phyloP scores from a whole-genome alignment of 164 flowering plant species.

The Stephania cephalantha region DNA sequence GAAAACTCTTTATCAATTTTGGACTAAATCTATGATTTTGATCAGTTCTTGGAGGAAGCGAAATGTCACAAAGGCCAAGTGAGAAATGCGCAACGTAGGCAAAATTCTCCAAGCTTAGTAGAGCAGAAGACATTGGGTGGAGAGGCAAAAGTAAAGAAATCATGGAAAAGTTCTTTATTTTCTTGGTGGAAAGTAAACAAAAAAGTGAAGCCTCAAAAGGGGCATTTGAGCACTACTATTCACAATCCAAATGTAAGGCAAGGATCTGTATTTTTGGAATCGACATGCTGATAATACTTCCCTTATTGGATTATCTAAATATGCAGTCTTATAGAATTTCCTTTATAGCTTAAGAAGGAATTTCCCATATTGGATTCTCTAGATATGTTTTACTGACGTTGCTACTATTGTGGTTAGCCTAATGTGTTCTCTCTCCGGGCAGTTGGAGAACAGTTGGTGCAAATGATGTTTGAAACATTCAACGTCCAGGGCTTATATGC shows the following conservation, averaged over 20 bases:
- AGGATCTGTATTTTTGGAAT: conserved; percentile 14
- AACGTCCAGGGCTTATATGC: conserved; percentile 96
- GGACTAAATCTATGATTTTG: not conserved
- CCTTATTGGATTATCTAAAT: not conserved
- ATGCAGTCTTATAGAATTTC: not conserved
- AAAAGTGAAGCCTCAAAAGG: conserved; percentile 18
- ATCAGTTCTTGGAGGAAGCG: conserved; percentile 58
- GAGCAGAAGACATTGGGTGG: conserved; percentile 6
- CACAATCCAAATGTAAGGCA: conserved; percentile 18
- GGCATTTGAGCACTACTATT: not conserved
- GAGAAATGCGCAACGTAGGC: not conserved
- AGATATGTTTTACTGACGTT: not conserved
- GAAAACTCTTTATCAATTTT: not conserved
- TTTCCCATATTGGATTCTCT: no score
- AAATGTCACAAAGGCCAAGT: conserved; percentile 20
- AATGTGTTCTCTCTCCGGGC: conserved; percentile 37
- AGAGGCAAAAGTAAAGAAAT: conserved; percentile 33
- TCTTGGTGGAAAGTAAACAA: conserved; percentile 45
- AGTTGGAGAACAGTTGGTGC: conserved; percentile 86
- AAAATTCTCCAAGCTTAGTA: conserved; percentile 1
- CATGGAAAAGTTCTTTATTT: conserved; percentile 42
- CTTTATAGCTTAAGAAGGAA: no score
- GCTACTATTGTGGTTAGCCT: not conserved
- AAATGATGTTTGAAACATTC: conserved; percentile 96
- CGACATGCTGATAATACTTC: no score